Conservation (phyloP, 805 yeast genomes). For the Priceomyces castillae region DNA sequence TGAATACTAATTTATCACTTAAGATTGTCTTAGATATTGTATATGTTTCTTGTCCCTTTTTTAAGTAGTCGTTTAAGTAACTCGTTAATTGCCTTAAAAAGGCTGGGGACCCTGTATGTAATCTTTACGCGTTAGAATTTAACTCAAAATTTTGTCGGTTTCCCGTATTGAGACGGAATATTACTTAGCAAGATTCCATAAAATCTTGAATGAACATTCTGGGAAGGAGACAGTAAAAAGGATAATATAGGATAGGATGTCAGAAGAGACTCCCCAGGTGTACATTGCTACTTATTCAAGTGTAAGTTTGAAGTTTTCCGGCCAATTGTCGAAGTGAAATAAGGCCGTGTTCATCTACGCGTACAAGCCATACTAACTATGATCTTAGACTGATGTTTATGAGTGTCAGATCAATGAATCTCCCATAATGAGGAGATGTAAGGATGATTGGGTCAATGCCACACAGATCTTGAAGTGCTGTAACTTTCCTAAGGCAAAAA, state of each 20-base stretch:
- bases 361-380: constrained; percentile 8
- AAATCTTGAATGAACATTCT: constrained; percentile 1
- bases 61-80: background rate
- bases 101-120: constrained; percentile 3
- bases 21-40: too few relatives aligned
- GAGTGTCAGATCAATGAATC: constrained; percentile 65
- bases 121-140: constrained; percentile 3
- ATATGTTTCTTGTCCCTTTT: too few relatives aligned
- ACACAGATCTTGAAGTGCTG: constrained; percentile 94
- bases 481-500: constrained; percentile 87
- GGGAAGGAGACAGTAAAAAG: background rate
- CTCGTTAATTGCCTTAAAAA: constrained; percentile 4
- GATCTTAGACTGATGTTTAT: constrained; percentile 56
- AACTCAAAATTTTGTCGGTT: constrained; percentile 6
- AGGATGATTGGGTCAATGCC: constrained; percentile 96
- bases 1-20: too few relatives aligned
- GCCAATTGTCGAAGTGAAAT: background rate
- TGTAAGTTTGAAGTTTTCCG: constrained; percentile 26
- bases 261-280: constrained; percentile 35
- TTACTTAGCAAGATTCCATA: constrained; percentile 2
- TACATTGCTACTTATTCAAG: constrained; percentile 46
- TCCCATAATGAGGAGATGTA: constrained; percentile 84
- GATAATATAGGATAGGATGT: constrained; percentile 17
- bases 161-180: constrained; percentile 1
- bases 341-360: background rate